A percentile compares a stretch with the other conserved stretches of the same genome.
Evolutionary conservation across 345 rosid species (phyloP).

Genomic region (Citrus reticulata): DNA sequence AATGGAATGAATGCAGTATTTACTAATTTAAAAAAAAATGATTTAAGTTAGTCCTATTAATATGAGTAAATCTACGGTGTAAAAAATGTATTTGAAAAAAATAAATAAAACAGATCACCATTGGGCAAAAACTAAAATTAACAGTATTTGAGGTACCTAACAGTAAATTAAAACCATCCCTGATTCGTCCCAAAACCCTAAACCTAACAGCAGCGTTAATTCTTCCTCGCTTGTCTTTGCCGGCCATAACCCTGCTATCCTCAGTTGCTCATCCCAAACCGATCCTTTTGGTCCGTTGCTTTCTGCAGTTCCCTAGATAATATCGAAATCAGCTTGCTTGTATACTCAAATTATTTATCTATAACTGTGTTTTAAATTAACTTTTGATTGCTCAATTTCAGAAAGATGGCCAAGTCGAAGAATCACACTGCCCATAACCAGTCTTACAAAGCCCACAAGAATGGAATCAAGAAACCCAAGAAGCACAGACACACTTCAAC

Average conservation of each 20-base stretch:
- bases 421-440: constrained; percentile 33
- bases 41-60: no score
- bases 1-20: no score
- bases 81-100: no score
- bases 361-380: not conserved
- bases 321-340: not conserved
- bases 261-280: not conserved
- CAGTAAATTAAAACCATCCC: not conserved
- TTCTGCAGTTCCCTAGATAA: not conserved
- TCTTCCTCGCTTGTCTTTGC: not conserved
- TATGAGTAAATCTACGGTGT: no score
- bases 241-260: not conserved
- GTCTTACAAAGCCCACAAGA: constrained; percentile 29
- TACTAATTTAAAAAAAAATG: no score
- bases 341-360: not conserved
- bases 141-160: not conserved
- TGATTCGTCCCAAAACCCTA: not conserved
- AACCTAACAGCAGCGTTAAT: not conserved
- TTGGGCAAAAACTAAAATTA: not conserved
- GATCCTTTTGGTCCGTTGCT: not conserved
- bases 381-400: not conserved
- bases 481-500: constrained; percentile 23
- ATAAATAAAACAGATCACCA: not conserved
- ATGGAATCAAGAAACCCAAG: constrained; percentile 27
- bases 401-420: constrained; percentile 31